Conservation (phyloP, 2,329 filamentous ascomycete species). For the Aspergillus eucalypticola region DNA sequence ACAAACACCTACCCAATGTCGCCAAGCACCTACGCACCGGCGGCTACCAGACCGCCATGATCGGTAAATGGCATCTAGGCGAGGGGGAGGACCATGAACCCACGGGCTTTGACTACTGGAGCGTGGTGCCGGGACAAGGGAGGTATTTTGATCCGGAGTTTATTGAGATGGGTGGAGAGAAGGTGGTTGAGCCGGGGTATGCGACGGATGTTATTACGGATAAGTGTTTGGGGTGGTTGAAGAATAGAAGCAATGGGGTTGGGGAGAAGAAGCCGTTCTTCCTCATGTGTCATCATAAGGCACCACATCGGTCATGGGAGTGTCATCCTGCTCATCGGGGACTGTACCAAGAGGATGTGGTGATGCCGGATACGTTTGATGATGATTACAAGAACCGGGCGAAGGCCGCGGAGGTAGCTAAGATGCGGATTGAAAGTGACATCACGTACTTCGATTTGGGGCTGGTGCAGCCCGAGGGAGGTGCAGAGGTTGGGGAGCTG, state of each 20-base stretch:
- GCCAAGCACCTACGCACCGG: constrained; percentile 52
- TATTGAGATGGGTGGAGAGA: constrained; percentile 42
- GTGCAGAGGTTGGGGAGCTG: constrained; percentile 14
- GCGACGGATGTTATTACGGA: constrained; percentile 57
- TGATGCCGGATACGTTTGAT: constrained; percentile 53
- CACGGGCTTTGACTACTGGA: constrained; percentile 55
- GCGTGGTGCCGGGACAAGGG: constrained; percentile 54
- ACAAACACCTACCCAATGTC: constrained; percentile 54
- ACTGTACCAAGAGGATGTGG: constrained; percentile 51
- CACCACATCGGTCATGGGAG: constrained; percentile 57
- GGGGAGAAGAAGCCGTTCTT: constrained; percentile 48
- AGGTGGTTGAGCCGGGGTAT: constrained; percentile 44
- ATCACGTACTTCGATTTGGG: constrained; percentile 54
- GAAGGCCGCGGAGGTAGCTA: constrained; percentile 51
- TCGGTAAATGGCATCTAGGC: constrained; percentile 58
- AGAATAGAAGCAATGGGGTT: constrained; percentile 22
- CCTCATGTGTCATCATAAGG: constrained; percentile 60
- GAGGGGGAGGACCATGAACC: constrained; percentile 51
- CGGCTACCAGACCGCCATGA: constrained; percentile 55
- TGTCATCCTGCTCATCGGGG: constrained; percentile 51
- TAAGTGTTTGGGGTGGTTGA: constrained; percentile 49
- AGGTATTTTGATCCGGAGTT: constrained; percentile 56
- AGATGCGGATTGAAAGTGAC: constrained; percentile 55
- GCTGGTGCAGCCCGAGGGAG: constrained; percentile 55
- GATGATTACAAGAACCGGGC: constrained; percentile 59